These are phyloP conservation scores for Citrus cavaleriei DNA, from an alignment of 345 rosid species.

Conservation along the genomic window DNA sequence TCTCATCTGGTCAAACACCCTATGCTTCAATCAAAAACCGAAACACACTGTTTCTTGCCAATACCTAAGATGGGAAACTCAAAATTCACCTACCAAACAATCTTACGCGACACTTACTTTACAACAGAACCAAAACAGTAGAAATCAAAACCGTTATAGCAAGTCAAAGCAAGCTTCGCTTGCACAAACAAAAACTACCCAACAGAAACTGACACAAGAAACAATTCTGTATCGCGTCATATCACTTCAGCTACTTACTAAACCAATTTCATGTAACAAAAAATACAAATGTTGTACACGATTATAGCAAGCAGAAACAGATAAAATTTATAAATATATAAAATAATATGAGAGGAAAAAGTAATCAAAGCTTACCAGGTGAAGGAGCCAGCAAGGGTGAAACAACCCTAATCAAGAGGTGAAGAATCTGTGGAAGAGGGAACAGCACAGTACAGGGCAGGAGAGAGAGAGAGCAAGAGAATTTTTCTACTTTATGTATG, in stretches of 20 bases:
- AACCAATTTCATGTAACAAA: too few relatives aligned
- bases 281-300: too few relatives aligned
- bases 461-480: constrained; percentile 17
- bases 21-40: background rate
- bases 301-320: constrained; percentile 2
- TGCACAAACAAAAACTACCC: background rate
- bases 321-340: background rate
- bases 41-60: background rate
- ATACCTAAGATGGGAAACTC: background rate
- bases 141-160: background rate
- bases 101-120: background rate
- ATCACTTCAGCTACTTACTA: too few relatives aligned
- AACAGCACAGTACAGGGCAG: constrained; percentile 5
- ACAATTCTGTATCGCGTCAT: too few relatives aligned
- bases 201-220: background rate
- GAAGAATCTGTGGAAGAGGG: constrained; percentile 21
- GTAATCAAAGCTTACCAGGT: constrained; percentile 24
- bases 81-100: constrained; percentile 4
- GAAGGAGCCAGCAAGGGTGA: background rate
- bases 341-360: background rate
- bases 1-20: constrained; percentile 11
- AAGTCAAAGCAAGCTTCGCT: constrained; percentile 16
- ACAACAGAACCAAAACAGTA: constrained; percentile 3
- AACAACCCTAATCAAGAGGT: constrained; percentile 24
- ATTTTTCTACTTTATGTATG: constrained; percentile 18